These are phyloP conservation scores for Scutellaria barbata DNA, from an alignment of 257 asterid genomes.

Conservation along the genomic window DNA sequence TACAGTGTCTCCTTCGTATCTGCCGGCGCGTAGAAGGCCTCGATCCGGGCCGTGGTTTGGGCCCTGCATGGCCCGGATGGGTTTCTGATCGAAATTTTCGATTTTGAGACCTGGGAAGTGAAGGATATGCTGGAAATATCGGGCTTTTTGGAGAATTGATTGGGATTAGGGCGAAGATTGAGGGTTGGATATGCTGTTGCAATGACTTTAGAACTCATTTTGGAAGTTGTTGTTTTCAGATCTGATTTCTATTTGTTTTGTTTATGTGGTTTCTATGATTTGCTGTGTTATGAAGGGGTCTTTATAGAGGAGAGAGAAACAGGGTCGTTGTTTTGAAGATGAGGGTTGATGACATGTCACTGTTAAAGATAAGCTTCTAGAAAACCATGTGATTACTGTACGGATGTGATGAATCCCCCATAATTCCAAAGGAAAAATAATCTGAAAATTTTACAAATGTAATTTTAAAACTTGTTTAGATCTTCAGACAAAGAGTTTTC, in stretches of 20 bases:
- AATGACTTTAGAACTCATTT: conserved; percentile 38
- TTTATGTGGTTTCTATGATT: background rate
- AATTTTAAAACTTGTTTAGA: too few species aligned
- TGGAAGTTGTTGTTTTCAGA: too few species aligned
- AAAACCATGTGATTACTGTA: too few species aligned
- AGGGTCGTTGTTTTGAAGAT: too few species aligned
- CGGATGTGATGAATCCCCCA: too few species aligned
- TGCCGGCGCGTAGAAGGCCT: conserved; percentile 37
- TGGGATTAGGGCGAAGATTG: conserved; percentile 17
- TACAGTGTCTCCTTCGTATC: conserved; percentile 48
- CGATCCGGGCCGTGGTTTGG: conserved; percentile 33
- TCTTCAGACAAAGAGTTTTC: too few species aligned
- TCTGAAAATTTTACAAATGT: too few species aligned
- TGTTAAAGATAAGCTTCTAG: too few species aligned
- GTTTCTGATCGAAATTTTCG: conserved; percentile 25
- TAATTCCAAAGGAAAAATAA: too few species aligned
- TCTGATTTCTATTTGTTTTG: background rate
- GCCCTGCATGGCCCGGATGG: conserved; percentile 8
- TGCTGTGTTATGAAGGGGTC: background rate
- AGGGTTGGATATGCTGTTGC: conserved; percentile 33
- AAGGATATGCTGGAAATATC: conserved; percentile 17
- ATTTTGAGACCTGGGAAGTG: conserved; percentile 12
- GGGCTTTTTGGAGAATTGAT: background rate
- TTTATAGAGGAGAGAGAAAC: conserved; percentile 10
- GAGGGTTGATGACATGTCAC: too few species aligned